Evolutionary conservation across 768 basidiomycete genomes (phyloP).

Genomic region (Mycena alexandri): DNA sequence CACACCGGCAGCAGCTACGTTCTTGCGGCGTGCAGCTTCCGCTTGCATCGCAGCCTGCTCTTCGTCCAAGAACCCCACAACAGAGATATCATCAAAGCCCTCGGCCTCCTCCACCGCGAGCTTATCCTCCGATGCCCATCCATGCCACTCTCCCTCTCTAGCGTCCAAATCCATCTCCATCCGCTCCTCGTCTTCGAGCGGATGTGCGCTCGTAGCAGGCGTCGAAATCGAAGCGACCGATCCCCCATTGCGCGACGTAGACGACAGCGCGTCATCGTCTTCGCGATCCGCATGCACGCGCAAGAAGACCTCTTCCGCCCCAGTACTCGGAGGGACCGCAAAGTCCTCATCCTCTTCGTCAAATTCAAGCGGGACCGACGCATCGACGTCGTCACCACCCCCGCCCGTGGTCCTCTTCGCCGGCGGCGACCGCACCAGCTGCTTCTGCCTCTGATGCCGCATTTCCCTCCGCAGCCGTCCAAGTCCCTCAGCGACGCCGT

Average conservation of each 20-base stretch:
- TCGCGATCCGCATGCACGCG: slow-evolving; percentile 33
- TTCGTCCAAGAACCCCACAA: slow-evolving; percentile 56
- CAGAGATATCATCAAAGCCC: slow-evolving; percentile 62
- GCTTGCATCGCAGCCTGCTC: slow-evolving; percentile 44
- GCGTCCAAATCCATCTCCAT: slow-evolving; percentile 31
- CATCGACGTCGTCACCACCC: slow-evolving; percentile 44
- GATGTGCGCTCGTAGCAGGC: slow-evolving; percentile 53
- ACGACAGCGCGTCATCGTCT: slow-evolving; percentile 42
- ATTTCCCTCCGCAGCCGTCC: slow-evolving; percentile 72
- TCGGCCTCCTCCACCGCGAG: slow-evolving; percentile 66
- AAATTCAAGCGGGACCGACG: slow-evolving; percentile 68
- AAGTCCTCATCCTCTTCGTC: slow-evolving; percentile 81
- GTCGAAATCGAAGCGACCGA: slow-evolving; percentile 53
- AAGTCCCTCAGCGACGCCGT: slow-evolving; percentile 72
- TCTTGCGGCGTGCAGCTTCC: slow-evolving; percentile 26
- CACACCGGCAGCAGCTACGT: neutral
- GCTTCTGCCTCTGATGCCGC: slow-evolving; percentile 61
- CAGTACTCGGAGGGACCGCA: slow-evolving; percentile 36
- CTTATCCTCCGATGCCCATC: slow-evolving; percentile 61
- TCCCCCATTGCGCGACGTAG: slow-evolving; percentile 44
- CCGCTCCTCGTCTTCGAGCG: slow-evolving; percentile 48
- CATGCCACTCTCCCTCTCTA: slow-evolving; percentile 51
- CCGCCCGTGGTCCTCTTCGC: slow-evolving; percentile 36
- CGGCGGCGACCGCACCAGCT: slow-evolving; percentile 62
- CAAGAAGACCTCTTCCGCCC: slow-evolving; percentile 35